These are phyloP conservation scores for Cajanus cajan DNA, from an alignment of 306 rosid species.

Conservation along the genomic window DNA sequence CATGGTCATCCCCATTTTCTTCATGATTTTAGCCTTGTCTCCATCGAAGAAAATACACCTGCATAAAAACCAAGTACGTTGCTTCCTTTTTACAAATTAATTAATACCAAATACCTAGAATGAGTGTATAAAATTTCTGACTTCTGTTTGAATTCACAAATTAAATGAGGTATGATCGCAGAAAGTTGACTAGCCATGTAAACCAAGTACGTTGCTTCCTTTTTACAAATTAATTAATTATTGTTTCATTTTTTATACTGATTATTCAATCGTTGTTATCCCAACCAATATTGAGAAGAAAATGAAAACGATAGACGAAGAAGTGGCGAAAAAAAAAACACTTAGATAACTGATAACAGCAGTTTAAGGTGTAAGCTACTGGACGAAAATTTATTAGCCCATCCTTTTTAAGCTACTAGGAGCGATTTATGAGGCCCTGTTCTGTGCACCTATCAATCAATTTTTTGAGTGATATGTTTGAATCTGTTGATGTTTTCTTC, in stretches of 20 bases:
- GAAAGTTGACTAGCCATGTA: background rate
- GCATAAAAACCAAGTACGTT: too few relatives aligned
- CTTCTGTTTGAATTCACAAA: background rate
- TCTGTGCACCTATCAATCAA: background rate
- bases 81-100: too few relatives aligned
- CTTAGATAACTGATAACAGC: too few relatives aligned
- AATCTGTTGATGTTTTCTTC: too few relatives aligned
- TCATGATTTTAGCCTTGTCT: constrained; percentile 9
- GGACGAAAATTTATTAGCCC: background rate
- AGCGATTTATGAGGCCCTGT: background rate
- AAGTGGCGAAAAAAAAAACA: background rate
- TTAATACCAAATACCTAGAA: background rate
- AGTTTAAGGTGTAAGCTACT: too few relatives aligned
- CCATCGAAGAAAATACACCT: constrained; percentile 20
- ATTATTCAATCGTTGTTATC: background rate
- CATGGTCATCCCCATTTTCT: background rate
- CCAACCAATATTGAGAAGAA: background rate
- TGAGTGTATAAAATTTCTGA: background rate
- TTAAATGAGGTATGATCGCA: background rate
- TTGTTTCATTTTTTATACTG: background rate
- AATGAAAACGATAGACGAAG: background rate
- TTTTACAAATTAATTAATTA: background rate
- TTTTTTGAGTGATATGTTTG: background rate
- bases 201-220: background rate
- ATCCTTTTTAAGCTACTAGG: background rate